A percentile compares a stretch with the other conserved stretches of the same genome.
Evolutionary conservation across 257 asterid species (phyloP).

Genomic region (Penstemon newberryi): DNA sequence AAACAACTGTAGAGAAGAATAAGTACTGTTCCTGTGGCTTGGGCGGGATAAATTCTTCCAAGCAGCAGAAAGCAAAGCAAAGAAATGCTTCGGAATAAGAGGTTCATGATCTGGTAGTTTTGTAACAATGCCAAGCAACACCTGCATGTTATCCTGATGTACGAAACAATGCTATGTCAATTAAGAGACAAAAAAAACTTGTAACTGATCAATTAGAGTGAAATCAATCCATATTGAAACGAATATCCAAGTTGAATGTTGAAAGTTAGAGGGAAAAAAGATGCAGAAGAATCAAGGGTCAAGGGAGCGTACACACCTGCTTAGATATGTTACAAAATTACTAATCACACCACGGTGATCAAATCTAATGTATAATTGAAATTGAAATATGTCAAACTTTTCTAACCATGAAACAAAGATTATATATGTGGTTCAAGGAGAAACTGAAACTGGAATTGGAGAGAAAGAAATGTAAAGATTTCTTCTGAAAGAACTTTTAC

Average conservation of each 20-base stretch:
- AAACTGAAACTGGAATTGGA: background rate
- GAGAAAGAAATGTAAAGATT: no score
- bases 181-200: constrained; percentile 11
- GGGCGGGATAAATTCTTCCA: constrained; percentile 55
- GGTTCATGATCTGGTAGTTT: constrained; percentile 75
- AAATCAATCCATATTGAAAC: constrained; percentile 2
- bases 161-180: constrained; percentile 33
- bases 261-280: background rate
- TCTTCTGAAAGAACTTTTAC: background rate
- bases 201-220: constrained; percentile 1
- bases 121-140: constrained; percentile 67
- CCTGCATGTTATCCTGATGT: constrained; percentile 71
- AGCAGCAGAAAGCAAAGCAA: constrained; percentile 66
- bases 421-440: background rate
- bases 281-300: constrained; percentile 7
- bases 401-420: background rate
- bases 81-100: constrained; percentile 79
- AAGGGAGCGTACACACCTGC: background rate
- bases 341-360: background rate
- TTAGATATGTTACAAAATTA: background rate
- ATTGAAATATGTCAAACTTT: background rate
- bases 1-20: constrained; percentile 38
- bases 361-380: background rate
- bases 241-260: constrained; percentile 9
- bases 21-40: constrained; percentile 32